Evolutionary conservation across 352 stramenopile genomes (phyloP), one percentile per base, ranked within the genome.

Genomic region (Thraustotheca clavata): DNA sequence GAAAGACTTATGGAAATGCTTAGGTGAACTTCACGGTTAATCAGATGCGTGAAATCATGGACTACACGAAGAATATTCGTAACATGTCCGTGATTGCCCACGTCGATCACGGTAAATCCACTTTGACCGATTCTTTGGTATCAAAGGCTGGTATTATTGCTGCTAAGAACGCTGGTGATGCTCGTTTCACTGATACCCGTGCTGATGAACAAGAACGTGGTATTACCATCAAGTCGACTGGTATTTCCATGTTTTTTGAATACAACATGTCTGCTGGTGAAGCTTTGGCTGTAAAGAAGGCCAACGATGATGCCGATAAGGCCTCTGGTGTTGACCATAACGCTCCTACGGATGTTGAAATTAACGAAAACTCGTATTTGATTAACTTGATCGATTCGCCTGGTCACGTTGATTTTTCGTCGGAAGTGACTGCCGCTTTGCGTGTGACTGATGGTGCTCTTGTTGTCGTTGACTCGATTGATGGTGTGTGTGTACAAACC

Each of bases 371-470:
- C 71, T 98, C 90, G 61, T 99, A 98, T 82, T 73, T 99, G 66
- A 99, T 99, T 83, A 99, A 99, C 85, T 79, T 99, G 62, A 99
- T 99, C 75, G 97, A 99, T 82, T 99, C 96, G 61, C 97, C 97
- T 59, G 97, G 97, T 90, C 97, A 99, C 96, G 97, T 99, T 76
- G 97, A 99, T 84, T 99, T 99, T 74, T 99, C 94, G 36, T 99
- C 94, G 24, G 97, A 99, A 79, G 97, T 99, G 50, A 99, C 96
- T 59, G 96, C 97, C 62, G 96, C 97, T 43, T 90, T 99, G 49
- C 96, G 96, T 95, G 96, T 99, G 49, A 99, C 96, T 67, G 97
- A 99, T 75, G 97, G 97, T 82, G 97, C 97, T 59, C 87, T 99
- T 24, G 96, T 99, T 46, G 96, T 99, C 52, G 96, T 99, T 20